Base-by-base conservation (phyloP, 78 protist species). In the Thecamonas trahens region DNA sequence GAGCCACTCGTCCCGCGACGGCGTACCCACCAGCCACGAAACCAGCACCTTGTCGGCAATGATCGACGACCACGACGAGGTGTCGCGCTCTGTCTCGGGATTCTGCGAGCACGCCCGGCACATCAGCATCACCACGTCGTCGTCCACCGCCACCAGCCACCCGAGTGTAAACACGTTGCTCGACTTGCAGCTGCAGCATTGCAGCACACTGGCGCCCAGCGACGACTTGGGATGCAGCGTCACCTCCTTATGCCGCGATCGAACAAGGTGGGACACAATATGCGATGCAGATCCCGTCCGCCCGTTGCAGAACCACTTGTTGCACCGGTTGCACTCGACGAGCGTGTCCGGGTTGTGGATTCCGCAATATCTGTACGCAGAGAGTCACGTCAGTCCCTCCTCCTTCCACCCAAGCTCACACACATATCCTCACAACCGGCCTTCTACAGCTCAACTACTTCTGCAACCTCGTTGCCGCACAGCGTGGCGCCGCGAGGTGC, bases 241-340 rank as follows among this genome's bases (percentile, higher is more conserved):
- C 32, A 95, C 87, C 63, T 91, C 97, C 39, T 88, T 85, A 89
- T 94, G 91, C 61, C 79, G 74, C 2, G 97, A 68, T n/a, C 91
- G 72, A 22, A 95, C 97, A 14, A 97, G 79, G 67, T 97, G 99
- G 66, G 61, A 74, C 65, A 97, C 72, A 20, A 92, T 92, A 72
- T 93, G 97, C 22, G 95, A 72, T 34, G 81, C 91, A 3, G 72
- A 47, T 9, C 88, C 79, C 66, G 55, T 72, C 11, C 85, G 80
- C 15, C 90, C 79, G 75, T 96, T 96, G 77, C 99, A 96, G 78
- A 96, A 94, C 99, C 99, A 97, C 57, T 86, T 84, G 24, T 76
- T 78, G 61, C 94, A 83, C 8, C 49, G 55, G 32, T 45, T 52
- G 79, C 99, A 97, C 52, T 72, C 61, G 18, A 92, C 97, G 8